Evolutionary conservation across 1,284 basidiomycete genomes (phyloP).

Genomic region (Malassezia restricta): DNA sequence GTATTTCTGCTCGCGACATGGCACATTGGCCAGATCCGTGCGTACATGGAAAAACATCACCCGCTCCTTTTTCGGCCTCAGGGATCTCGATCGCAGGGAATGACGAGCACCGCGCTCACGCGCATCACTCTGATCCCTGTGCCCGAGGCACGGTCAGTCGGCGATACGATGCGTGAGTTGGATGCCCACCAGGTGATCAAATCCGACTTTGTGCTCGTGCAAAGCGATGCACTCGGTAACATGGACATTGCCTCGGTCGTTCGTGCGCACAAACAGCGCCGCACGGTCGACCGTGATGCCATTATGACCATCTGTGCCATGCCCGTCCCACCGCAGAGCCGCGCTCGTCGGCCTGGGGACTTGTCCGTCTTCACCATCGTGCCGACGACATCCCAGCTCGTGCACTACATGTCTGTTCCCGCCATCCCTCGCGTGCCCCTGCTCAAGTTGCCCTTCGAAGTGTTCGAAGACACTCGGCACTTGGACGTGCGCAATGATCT

Average conservation of each 20-base stretch:
- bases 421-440: slow-evolving; percentile 28
- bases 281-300: slow-evolving; percentile 74
- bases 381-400: slow-evolving; percentile 38
- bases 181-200: slow-evolving; percentile 78
- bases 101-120: slow-evolving; percentile 1
- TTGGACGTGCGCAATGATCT: slow-evolving; percentile 73
- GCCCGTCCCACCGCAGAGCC: slow-evolving; percentile 18
- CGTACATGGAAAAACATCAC: slow-evolving; percentile 56
- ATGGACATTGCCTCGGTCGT: slow-evolving; percentile 80
- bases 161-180: slow-evolving; percentile 91
- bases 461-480: slow-evolving; percentile 48
- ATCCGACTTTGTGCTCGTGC: slow-evolving; percentile 65
- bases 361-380: slow-evolving; percentile 31
- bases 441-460: slow-evolving; percentile 38
- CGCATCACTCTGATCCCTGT: slow-evolving; percentile 66
- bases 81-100: not conserved
- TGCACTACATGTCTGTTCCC: slow-evolving; percentile 44
- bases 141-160: slow-evolving; percentile 75
- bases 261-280: slow-evolving; percentile 71
- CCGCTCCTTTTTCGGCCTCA: not conserved
- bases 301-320: slow-evolving; percentile 63
- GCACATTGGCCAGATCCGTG: slow-evolving; percentile 26
- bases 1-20: slow-evolving; percentile 74
- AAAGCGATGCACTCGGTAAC: slow-evolving; percentile 86
- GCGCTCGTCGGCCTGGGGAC: slow-evolving; percentile 25